These are phyloP conservation scores for Vanderwaltozyma verrucispora DNA, from an alignment of 805 yeast species.

Conservation along the genomic window DNA sequence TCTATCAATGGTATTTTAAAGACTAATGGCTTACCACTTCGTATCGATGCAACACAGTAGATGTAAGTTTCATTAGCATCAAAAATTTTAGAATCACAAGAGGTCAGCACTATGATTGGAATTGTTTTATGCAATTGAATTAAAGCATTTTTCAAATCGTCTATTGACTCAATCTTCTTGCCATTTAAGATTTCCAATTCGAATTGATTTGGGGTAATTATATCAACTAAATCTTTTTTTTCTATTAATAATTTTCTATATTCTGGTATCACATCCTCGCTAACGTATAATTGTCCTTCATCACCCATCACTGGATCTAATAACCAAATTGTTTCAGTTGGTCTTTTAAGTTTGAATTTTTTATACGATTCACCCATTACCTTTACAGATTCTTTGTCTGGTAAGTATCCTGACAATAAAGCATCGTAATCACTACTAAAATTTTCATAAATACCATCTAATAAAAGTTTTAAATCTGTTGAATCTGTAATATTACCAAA, in stretches of 20 bases:
- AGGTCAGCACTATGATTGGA: constrained; percentile 19
- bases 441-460: constrained; percentile 30
- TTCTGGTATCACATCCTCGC: constrained; percentile 47
- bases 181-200: constrained; percentile 69
- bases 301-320: constrained; percentile 80
- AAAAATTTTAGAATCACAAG: constrained; percentile 18
- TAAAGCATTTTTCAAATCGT: constrained; percentile 38
- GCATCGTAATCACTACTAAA: constrained; percentile 37
- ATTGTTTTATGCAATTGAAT: constrained; percentile 33
- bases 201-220: constrained; percentile 85
- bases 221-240: constrained; percentile 43
- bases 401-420: constrained; percentile 57
- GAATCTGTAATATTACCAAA: constrained; percentile 38
- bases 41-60: constrained; percentile 38
- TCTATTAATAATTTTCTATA: constrained; percentile 33
- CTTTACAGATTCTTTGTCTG: constrained; percentile 41
- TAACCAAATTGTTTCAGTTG: constrained; percentile 39
- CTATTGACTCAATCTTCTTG: constrained; percentile 32
- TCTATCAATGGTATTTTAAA: constrained; percentile 48
- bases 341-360: constrained; percentile 28
- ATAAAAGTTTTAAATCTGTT: constrained; percentile 31
- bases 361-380: constrained; percentile 33
- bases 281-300: constrained; percentile 60
- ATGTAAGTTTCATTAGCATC: constrained; percentile 23
- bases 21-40: constrained; percentile 15